Percentiles rank a stretch among this genome's conserved stretches.
Evolutionary conservation across 1,284 basidiomycete genomes (phyloP).

Genomic region (Rhodotorula sp.): DNA sequence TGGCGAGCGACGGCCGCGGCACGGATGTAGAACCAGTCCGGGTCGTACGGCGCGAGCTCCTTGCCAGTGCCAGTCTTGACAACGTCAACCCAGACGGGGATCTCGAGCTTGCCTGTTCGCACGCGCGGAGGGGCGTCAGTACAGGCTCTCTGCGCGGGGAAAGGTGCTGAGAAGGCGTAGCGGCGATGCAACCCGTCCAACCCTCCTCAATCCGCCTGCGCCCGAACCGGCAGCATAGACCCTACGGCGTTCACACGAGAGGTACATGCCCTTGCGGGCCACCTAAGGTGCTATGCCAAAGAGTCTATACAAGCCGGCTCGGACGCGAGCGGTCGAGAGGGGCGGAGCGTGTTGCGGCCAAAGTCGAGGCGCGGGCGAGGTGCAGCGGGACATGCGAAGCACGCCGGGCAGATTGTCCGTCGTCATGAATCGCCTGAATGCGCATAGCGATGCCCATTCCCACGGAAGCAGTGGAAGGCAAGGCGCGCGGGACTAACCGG

Average conservation of each 20-base stretch:
- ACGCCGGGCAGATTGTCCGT: not conserved
- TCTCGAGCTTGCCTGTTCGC: slow-evolving; percentile 81
- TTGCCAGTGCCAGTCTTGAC: slow-evolving; percentile 98
- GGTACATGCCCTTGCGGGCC: slow-evolving; percentile 41
- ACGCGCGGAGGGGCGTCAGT: not conserved
- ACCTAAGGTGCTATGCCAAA: slow-evolving; percentile 40
- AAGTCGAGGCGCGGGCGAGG: not conserved
- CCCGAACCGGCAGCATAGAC: not conserved
- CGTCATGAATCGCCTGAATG: not conserved
- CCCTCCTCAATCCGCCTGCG: not conserved
- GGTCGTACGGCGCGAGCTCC: slow-evolving; percentile 98
- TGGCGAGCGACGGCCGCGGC: slow-evolving; percentile 97
- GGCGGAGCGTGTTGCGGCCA: not conserved
- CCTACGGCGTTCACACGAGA: not conserved
- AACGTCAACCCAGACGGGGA: slow-evolving; percentile 98
- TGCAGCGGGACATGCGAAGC: not conserved
- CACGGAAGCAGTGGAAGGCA: not conserved
- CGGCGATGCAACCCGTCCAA: not conserved
- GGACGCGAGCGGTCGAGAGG: not conserved
- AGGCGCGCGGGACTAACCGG: slow-evolving; percentile 16
- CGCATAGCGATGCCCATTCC: not conserved
- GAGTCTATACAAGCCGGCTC: too few species aligned
- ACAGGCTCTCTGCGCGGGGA: not conserved
- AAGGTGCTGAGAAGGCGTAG: not conserved
- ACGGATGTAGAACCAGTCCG: slow-evolving; percentile 99